Conservation (phyloP, 164 flowering plant species). For the Stephania japonica region DNA sequence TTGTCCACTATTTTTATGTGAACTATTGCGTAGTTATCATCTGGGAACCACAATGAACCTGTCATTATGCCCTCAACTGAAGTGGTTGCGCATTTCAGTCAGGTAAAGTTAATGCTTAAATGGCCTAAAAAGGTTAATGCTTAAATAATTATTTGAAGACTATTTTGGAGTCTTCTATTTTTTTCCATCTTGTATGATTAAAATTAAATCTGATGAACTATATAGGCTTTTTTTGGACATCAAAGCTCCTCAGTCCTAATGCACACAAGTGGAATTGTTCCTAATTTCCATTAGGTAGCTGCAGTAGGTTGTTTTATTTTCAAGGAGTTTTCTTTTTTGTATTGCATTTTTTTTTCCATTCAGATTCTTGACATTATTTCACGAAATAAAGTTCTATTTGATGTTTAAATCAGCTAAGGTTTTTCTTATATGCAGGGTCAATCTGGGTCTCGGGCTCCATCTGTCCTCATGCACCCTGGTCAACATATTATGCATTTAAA, state of each 20-base stretch:
- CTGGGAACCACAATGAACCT: constrained; percentile 1
- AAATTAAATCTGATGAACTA: background rate
- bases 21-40: background rate
- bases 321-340: background rate
- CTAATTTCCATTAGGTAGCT: background rate
- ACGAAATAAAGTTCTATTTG: background rate
- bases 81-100: background rate
- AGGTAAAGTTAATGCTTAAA: background rate
- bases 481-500: constrained; percentile 3
- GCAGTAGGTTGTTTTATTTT: background rate
- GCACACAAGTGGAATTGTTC: background rate
- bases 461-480: constrained; percentile 1
- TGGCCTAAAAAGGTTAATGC: background rate
- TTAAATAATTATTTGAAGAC: background rate
- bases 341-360: background rate
- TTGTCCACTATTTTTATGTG: background rate
- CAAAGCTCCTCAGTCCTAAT: background rate
- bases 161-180: background rate
- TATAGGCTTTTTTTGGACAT: constrained; percentile 1
- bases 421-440: background rate
- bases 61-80: background rate
- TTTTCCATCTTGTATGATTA: background rate
- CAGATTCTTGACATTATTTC: background rate
- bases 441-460: background rate
- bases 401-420: background rate